Base-by-base conservation (phyloP, 208 protist genomes). In the Plasmodiophora brassicae region DNA sequence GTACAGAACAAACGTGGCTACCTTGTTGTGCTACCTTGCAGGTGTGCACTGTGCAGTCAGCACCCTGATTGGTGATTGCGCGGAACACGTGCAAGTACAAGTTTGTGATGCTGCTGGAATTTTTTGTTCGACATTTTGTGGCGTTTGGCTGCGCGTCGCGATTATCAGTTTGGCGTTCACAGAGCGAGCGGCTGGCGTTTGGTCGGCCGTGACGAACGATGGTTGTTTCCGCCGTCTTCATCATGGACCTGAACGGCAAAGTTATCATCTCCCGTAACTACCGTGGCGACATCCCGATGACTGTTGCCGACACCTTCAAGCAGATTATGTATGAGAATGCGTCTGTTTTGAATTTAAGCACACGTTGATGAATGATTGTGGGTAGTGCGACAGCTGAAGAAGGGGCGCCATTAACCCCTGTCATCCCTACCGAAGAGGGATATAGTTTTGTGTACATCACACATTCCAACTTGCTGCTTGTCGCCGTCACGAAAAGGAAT, bases 401-500 rank as follows among this genome's bases (percentile, higher is more conserved):
- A 86, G n/a, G 25, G 36, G 41, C n/a, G 36, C 43, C 43, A 54
- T 54, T 54, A 54, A 86, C 83, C 8, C 43, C 83, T 44, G 38
- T 45, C 25, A 86, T 45, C 8, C 28, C 85, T 89, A 1, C 10
- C 65, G 93, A 96, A 25, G 93, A 97, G 32, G 96, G 96, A 43
- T 89, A 95, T 38, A 97, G 94, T 22, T 99, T 97, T 92, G 93
- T 94, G 14, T 98, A 97, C 90, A 94, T 99, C 38, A 96, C 95
- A 45, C 93, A 97, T 45, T 96, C 97, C 86, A 95, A 98, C 91
- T 90, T 98, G 36, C 86, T 87, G 46, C 54, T 98, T 44, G 88
- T 99, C 0, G 94, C 97, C 87, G 95, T 97, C 35, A 98, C 96
- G 71, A 95, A 95, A 57, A 95, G 96, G 43, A 99, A 99, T 92